These are phyloP conservation scores for Suhomyces yuchorum DNA, from an alignment of 1,139 yeast genomes.

Conservation along the genomic window DNA sequence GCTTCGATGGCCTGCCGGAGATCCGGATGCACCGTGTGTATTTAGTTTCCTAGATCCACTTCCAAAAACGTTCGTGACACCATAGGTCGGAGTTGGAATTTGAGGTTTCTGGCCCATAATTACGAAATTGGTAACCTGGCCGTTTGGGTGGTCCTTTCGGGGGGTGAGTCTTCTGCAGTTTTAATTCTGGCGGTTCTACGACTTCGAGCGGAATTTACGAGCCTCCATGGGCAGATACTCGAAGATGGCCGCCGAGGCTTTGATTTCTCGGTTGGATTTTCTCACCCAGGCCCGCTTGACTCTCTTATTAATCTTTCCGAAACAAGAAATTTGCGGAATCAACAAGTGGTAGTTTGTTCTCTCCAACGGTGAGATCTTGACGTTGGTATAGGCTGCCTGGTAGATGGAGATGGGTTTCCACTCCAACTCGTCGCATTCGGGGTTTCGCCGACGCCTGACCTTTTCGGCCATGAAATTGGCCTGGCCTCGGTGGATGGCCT, in stretches of 20 bases:
- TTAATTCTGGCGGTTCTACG: no score
- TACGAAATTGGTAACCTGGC: no score
- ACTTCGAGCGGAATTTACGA: background rate
- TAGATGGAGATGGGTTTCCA: constrained; percentile 44
- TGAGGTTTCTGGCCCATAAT: no score
- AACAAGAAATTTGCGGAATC: constrained; percentile 36
- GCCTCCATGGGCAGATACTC: background rate
- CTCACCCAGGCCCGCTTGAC: constrained; percentile 38
- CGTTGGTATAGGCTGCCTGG: constrained; percentile 38
- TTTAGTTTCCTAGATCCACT: no score
- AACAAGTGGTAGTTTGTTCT: constrained; percentile 28
- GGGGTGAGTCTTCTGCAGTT: no score
- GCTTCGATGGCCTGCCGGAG: no score
- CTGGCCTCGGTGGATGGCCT: constrained; percentile 1
- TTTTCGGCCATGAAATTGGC: constrained; percentile 4
- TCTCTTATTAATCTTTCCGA: constrained; percentile 45
- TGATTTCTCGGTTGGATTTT: constrained; percentile 19
- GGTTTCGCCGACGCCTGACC: constrained; percentile 23
- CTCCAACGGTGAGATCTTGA: constrained; percentile 25
- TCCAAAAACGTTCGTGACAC: no score
- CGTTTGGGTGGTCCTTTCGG: no score
- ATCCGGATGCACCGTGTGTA: no score
- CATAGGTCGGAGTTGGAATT: no score
- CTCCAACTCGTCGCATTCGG: constrained; percentile 23
- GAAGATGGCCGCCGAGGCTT: background rate